A percentile compares a stretch with the other conserved stretches of the same genome.
These are phyloP conservation scores for Uronychia setigera DNA, from an alignment of 73 alveolate genomes.

Conservation along the genomic window DNA sequence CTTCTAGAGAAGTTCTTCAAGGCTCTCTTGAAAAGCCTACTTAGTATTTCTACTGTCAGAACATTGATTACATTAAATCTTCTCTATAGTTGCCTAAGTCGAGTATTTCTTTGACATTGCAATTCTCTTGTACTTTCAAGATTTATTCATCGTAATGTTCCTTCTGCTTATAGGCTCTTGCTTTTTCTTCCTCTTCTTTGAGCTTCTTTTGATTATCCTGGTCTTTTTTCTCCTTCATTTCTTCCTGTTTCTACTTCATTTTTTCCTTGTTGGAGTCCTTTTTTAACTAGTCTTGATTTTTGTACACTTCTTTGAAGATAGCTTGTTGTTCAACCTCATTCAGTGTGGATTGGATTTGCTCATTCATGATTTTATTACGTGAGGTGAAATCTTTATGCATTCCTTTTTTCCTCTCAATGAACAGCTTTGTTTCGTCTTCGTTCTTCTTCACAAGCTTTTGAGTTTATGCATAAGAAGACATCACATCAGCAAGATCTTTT, in stretches of 20 bases:
- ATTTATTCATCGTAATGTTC: conserved; percentile 12
- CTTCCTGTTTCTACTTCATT: not conserved
- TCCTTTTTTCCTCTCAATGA: not conserved
- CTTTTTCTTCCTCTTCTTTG: not conserved
- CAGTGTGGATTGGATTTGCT: conserved; percentile 11
- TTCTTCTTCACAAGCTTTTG: not conserved
- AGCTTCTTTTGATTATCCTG: not conserved
- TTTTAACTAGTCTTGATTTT: conserved; percentile 13
- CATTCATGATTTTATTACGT: conserved; percentile 18
- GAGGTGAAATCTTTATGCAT: conserved; percentile 2
- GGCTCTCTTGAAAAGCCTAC: not conserved
- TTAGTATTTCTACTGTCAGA: not conserved
- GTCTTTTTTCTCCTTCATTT: conserved; percentile 11
- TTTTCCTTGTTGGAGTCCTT: conserved; percentile 9
- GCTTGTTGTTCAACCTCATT: conserved; percentile 32
- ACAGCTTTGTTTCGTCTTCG: not conserved
- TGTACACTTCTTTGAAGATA: conserved; percentile 33
- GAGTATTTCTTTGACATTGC: conserved; percentile 6
- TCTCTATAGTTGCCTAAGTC: conserved; percentile 7
- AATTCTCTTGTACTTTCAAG: conserved; percentile 4
- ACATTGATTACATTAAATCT: not conserved
- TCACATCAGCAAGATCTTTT: not conserved
- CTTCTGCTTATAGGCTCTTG: conserved; percentile 4
- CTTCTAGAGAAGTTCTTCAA: not conserved
- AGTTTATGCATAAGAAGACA: not conserved